Evolutionary conservation across 768 basidiomycete species (phyloP).

Genomic region (Gloeostereum incarnatum): DNA sequence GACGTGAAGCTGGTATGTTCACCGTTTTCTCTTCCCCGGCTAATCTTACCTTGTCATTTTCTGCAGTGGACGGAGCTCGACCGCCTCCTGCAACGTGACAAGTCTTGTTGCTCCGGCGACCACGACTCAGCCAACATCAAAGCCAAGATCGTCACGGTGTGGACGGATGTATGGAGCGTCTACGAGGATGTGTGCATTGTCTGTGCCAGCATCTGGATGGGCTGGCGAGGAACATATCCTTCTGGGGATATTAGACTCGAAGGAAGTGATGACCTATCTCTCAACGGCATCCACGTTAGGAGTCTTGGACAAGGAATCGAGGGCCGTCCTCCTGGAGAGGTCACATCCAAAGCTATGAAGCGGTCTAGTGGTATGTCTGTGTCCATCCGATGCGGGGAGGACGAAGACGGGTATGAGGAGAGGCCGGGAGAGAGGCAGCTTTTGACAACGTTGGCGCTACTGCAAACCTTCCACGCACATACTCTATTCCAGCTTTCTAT

Average conservation of each 20-base stretch:
- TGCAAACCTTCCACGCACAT: slow-evolving; percentile 64
- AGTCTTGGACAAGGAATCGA: slow-evolving; percentile 66
- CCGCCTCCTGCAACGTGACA: slow-evolving; percentile 52
- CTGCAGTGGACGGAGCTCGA: slow-evolving; percentile 72
- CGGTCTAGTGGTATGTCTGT: slow-evolving; percentile 43
- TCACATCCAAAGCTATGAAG: slow-evolving; percentile 27
- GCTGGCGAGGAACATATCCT: slow-evolving; percentile 52
- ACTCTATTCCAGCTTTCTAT: slow-evolving; percentile 48
- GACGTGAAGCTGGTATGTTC: slow-evolving; percentile 60
- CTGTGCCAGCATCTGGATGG: slow-evolving; percentile 78
- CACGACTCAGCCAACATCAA: slow-evolving; percentile 17
- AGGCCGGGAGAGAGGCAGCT: slow-evolving; percentile 25
- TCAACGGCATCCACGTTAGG: slow-evolving; percentile 25
- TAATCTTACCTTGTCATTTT: slow-evolving; percentile 3
- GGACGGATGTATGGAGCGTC: slow-evolving; percentile 72
- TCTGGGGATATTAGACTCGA: slow-evolving; percentile 49
- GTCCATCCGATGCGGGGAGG: slow-evolving; percentile 17
- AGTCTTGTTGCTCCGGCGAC: slow-evolving; percentile 16
- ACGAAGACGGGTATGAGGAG: slow-evolving; percentile 9
- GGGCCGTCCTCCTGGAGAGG: slow-evolving; percentile 35
- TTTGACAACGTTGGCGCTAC: slow-evolving; percentile 44
- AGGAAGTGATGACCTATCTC: slow-evolving; percentile 53
- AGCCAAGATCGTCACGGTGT: slow-evolving; percentile 34
- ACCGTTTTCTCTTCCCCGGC: neutral
- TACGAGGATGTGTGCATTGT: slow-evolving; percentile 82